phyloP scores from a whole-genome alignment of 2,329 filamentous ascomycete species.

The Venturia asperata region DNA sequence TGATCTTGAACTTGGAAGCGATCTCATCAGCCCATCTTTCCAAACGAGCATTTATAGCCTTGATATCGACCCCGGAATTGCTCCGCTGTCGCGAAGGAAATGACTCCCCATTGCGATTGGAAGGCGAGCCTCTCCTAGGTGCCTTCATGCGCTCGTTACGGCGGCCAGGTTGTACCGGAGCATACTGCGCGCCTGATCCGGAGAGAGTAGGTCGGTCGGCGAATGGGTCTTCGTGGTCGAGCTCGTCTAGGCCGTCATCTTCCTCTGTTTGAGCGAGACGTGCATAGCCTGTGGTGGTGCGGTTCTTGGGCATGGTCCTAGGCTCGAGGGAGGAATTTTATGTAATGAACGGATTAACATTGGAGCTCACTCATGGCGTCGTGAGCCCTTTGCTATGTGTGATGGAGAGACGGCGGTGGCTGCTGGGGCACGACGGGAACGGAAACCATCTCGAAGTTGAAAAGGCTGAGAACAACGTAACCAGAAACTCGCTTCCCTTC shows the following conservation, averaged over 20 bases:
- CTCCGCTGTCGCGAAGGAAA: constrained; percentile 50
- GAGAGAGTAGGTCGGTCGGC: constrained; percentile 31
- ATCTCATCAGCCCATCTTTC: constrained; percentile 98
- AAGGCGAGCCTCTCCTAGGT: background rate
- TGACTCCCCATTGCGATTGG: background rate
- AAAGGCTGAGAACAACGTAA: background rate
- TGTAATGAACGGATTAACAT: background rate
- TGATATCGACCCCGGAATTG: constrained; percentile 91
- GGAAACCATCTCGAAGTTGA: background rate
- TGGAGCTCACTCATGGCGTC: background rate
- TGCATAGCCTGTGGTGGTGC: constrained; percentile 43
- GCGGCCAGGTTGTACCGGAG: constrained; percentile 40
- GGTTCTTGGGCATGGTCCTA: constrained; percentile 27
- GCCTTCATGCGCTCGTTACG: constrained; percentile 38
- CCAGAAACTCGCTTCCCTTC: background rate
- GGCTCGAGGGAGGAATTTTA: background rate
- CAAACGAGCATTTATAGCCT: constrained; percentile 91
- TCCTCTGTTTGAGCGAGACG: constrained; percentile 47
- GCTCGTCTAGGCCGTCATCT: constrained; percentile 37
- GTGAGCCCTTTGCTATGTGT: background rate
- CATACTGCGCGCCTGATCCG: constrained; percentile 33
- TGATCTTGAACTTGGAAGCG: constrained; percentile 89
- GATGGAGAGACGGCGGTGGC: no score
- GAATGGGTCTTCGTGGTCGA: constrained; percentile 34
- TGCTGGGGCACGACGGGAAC: background rate